These are phyloP conservation scores for Abrus precatorius DNA, from an alignment of 306 rosid genomes.

Conservation along the genomic window DNA sequence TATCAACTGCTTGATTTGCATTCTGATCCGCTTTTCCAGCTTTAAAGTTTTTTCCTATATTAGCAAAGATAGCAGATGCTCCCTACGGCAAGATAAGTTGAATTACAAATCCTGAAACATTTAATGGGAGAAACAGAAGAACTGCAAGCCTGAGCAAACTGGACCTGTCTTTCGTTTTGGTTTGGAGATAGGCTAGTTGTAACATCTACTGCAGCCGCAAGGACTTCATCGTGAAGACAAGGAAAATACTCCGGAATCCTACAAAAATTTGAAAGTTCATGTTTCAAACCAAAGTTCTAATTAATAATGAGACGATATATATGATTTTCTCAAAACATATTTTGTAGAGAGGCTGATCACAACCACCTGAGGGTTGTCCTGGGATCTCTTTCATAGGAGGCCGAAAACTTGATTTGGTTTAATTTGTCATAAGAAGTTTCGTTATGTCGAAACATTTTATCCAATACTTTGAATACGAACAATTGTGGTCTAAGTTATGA, in stretches of 20 bases:
- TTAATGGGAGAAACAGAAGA: constrained; percentile 39
- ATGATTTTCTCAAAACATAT: background rate
- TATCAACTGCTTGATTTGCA: constrained; percentile 48
- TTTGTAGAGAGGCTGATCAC: constrained; percentile 34
- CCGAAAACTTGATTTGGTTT: constrained; percentile 33
- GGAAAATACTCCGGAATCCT: constrained; percentile 80
- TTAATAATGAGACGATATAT: constrained; percentile 8
- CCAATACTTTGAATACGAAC: constrained; percentile 15
- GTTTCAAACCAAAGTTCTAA: constrained; percentile 32
- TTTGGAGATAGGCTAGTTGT: constrained; percentile 52
- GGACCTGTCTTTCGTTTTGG: constrained; percentile 70
- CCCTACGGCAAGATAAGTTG: constrained; percentile 61
- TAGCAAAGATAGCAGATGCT: constrained; percentile 55
- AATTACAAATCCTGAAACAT: constrained; percentile 28
- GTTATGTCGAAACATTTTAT: constrained; percentile 15
- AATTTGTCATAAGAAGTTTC: constrained; percentile 15
- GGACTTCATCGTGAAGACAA: constrained; percentile 80
- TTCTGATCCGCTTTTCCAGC: constrained; percentile 48
- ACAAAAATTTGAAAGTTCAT: constrained; percentile 40
- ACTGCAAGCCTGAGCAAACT: constrained; percentile 48
- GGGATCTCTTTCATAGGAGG: constrained; percentile 9
- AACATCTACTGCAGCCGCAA: constrained; percentile 72
- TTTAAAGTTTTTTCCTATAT: constrained; percentile 62
- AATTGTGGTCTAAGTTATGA: constrained; percentile 8
- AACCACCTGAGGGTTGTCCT: constrained; percentile 36